A percentile compares a stretch with the other conserved stretches of the same genome.
phyloP scores from a whole-genome alignment of 2,329 filamentous ascomycete species.

The Sarocladium kiliense region DNA sequence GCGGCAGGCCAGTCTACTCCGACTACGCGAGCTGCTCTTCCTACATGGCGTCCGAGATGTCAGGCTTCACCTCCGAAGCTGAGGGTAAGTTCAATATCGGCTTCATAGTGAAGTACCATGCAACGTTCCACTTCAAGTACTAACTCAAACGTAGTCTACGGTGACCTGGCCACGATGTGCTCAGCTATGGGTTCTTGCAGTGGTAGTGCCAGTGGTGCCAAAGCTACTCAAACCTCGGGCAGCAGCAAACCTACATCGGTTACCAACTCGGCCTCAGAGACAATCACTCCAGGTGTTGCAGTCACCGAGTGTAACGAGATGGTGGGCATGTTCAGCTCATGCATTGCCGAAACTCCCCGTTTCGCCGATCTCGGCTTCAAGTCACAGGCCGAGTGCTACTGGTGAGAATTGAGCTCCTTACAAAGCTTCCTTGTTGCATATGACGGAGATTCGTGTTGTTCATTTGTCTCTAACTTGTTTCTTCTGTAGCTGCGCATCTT shows the following conservation, averaged over 20 bases:
- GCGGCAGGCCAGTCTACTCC: constrained; percentile 16
- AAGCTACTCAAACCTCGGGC: background rate
- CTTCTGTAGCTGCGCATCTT: constrained; percentile 17
- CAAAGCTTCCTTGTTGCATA: no score
- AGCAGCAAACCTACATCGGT: background rate
- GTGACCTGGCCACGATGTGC: background rate
- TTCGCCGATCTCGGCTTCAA: constrained; percentile 20
- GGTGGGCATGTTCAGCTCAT: constrained; percentile 21
- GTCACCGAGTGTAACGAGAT: constrained; percentile 15
- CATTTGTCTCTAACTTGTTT: background rate
- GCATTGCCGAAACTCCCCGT: constrained; percentile 16
- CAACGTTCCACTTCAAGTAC: background rate
- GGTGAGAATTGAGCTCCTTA: constrained; percentile 17
- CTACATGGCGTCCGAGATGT: constrained; percentile 20
- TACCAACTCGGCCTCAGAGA: background rate
- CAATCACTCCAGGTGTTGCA: background rate
- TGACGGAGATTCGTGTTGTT: no score
- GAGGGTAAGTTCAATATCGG: constrained; percentile 18
- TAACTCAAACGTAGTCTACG: background rate
- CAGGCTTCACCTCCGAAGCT: constrained; percentile 17
- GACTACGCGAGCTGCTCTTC: constrained; percentile 23
- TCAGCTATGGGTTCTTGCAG: constrained; percentile 3
- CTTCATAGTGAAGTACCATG: background rate
- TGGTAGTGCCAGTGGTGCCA: background rate
- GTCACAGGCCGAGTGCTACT: constrained; percentile 27